Base-by-base conservation (phyloP, 257 asterid genomes). In the Echites panduratus region DNA sequence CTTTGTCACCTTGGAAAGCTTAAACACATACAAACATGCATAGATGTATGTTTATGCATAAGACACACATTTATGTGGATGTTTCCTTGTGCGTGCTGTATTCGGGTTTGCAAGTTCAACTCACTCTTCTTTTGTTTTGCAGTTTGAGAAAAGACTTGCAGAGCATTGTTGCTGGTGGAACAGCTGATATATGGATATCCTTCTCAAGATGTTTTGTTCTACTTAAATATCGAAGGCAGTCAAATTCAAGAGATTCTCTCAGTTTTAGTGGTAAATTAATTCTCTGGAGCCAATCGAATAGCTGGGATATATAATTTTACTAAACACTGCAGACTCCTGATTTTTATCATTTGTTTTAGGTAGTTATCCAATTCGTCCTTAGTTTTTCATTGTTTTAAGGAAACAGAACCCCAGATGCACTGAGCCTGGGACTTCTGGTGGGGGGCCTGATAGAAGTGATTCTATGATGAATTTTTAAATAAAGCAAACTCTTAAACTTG, bases 101-200 rank as follows among this genome's bases (percentile, higher is more conserved):
- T 22, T 20, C 43, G 2, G 12, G 9, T 40, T 14, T 49, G 14
- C 24, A 29, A 48, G 47, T 69, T 50, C 3, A 49, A 49, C 48
- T 54, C 27, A 49, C 70, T 19, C 20, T 29, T 59, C 43, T 69
- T 72, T 69, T 41, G 44, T 84, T 83, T 84, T 80, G 86, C 93
- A 95, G 99, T 98, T 98, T 49, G 97, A 92, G 83, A 87, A 89
- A 83, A 84, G 98, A 95, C 84, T 76, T 95, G 85, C 90, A 89
- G 90, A 95, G 87, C 82, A 95, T 95, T 71, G 87, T 95, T 98
- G 88, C 98, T 68, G 97, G 99, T 77, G 98, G 98, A 85, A 87
- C 96, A 40, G 93, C 89, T 70, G 87, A 89, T n/a, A 84, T 80
- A 71, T 79, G 54, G 91, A 89, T 95, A 95, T 91, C 96, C 98